Evolutionary conservation across 768 basidiomycete species (phyloP).

Genomic region (Amanita thiersii): DNA sequence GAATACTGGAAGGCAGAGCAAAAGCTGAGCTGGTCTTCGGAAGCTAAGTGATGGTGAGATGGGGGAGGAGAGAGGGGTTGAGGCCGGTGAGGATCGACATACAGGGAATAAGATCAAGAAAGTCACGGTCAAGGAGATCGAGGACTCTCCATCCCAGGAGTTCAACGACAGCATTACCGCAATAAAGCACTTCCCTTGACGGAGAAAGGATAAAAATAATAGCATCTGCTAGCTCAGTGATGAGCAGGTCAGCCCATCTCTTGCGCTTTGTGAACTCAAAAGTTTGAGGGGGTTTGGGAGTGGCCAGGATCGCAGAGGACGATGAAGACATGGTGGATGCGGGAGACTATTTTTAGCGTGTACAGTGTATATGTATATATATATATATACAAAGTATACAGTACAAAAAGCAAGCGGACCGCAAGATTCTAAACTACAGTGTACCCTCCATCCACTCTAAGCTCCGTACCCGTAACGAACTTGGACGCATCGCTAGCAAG

Average conservation of each 20-base stretch:
- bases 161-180: slow-evolving; percentile 58
- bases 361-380: background rate
- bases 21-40: slow-evolving; percentile 51
- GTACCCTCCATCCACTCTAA: slow-evolving; percentile 88
- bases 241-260: slow-evolving; percentile 76
- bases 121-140: slow-evolving; percentile 62
- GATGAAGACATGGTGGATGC: slow-evolving; percentile 10
- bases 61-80: slow-evolving; percentile 2
- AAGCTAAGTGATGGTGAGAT: slow-evolving; percentile 24
- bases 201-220: slow-evolving; percentile 61
- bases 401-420: too few relatives aligned
- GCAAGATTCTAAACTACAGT: slow-evolving; percentile 54
- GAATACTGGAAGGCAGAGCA: slow-evolving; percentile 48
- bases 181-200: slow-evolving; percentile 59
- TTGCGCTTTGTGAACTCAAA: slow-evolving; percentile 87
- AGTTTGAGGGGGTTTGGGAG: slow-evolving; percentile 21
- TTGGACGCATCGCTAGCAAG: slow-evolving; percentile 84
- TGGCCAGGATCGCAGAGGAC: slow-evolving; percentile 8
- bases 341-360: background rate
- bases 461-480: slow-evolving; percentile 84
- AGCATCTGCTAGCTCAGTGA: slow-evolving; percentile 69
- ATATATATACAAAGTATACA: background rate
- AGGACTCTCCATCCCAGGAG: slow-evolving; percentile 71
- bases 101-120: slow-evolving; percentile 62
- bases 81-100: slow-evolving; percentile 15